Evolutionary conservation across 495 filamentous ascomycete species (phyloP).

Genomic region (Pyrenula aspistea): DNA sequence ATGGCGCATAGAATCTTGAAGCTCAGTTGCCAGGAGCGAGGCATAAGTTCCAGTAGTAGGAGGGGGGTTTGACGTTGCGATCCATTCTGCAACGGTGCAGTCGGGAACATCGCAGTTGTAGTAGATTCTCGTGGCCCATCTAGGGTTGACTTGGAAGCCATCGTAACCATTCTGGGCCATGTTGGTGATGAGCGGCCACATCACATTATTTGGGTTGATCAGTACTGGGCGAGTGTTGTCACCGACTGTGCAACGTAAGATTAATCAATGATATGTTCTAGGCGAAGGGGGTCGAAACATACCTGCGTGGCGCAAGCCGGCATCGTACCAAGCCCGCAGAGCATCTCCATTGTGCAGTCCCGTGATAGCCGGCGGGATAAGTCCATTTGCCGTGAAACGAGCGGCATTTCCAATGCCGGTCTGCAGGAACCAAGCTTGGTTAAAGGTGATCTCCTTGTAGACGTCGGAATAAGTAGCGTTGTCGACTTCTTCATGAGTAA

Average conservation of each 20-base stretch:
- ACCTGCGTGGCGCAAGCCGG: slow-evolving; percentile 31
- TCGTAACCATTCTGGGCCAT: slow-evolving; percentile 37
- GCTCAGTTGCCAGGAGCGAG: slow-evolving; percentile 35
- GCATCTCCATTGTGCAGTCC: slow-evolving; percentile 55
- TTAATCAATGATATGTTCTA: no score
- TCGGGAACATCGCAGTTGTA: slow-evolving; percentile 48
- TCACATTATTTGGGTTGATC: slow-evolving; percentile 31
- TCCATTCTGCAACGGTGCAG: slow-evolving; percentile 49
- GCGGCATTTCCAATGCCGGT: slow-evolving; percentile 28
- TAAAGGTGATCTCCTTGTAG: slow-evolving; percentile 45
- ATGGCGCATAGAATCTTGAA: slow-evolving; percentile 39
- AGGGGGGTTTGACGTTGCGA: slow-evolving; percentile 32
- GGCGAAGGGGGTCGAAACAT: no score
- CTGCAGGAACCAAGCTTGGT: slow-evolving; percentile 44
- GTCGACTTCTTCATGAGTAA: slow-evolving; percentile 46
- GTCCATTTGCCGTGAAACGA: slow-evolving; percentile 35
- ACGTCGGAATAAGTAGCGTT: slow-evolving; percentile 50
- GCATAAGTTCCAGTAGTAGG: slow-evolving; percentile 34
- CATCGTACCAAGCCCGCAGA: slow-evolving; percentile 44
- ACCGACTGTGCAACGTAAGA: slow-evolving; percentile 44
- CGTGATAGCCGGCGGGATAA: slow-evolving; percentile 54
- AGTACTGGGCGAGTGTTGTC: slow-evolving; percentile 47
- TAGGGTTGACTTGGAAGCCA: slow-evolving; percentile 46
- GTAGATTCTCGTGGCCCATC: slow-evolving; percentile 53
- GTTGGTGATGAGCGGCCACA: slow-evolving; percentile 45